Base-by-base conservation (phyloP, 768 basidiomycete genomes). In the Rubroboletus pulcherrimus region DNA sequence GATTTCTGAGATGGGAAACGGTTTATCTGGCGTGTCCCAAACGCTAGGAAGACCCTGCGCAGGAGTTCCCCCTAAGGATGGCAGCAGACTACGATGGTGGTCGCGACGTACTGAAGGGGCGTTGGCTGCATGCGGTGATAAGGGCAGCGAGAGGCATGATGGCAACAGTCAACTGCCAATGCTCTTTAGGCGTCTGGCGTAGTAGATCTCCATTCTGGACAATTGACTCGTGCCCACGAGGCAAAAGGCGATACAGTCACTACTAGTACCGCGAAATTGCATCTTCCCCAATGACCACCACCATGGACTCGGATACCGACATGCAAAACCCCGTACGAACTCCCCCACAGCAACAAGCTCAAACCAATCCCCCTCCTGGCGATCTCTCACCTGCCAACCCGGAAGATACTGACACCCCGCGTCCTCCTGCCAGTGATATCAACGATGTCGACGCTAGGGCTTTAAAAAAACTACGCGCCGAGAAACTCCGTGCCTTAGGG, bases 231-330 rank as follows among this genome's bases (percentile, higher is more conserved):
- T 31, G 34, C 38, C 50, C 42, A 7, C 26, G 5, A 26, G 47
- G 33, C 29, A 24, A 3, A 17, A n/a, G 19, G 46, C 51, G 35
- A 47, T 33, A 41, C 43, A 17, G n/a, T n/a, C n/a, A 4, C 46
- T 11, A 24, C 24, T 24, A 24, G 24, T 24, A 24, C 24, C 24
- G 24, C 24, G 24, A 24, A 24, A 24, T 4, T 21, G 7, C n/a
- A 29, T 31, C 51, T 55, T 55, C 15, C 51, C 50, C 51, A 29
- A n/a, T 48, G 31, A 54, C 63, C 60, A 64, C 63, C 63, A 62
- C 54, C 63, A 64, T 53, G 48, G 41, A 49, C 24, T 3, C 30
- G 9, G 5, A 26, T 15, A 14, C 24, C n/a, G 30, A 35, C 41
- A 15, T 26, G 4, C 44, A 44, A 7, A 19, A 42, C 7, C 2